Conservation (phyloP, 2,329 filamentous ascomycete genomes). For the Colletotrichum sp. region DNA sequence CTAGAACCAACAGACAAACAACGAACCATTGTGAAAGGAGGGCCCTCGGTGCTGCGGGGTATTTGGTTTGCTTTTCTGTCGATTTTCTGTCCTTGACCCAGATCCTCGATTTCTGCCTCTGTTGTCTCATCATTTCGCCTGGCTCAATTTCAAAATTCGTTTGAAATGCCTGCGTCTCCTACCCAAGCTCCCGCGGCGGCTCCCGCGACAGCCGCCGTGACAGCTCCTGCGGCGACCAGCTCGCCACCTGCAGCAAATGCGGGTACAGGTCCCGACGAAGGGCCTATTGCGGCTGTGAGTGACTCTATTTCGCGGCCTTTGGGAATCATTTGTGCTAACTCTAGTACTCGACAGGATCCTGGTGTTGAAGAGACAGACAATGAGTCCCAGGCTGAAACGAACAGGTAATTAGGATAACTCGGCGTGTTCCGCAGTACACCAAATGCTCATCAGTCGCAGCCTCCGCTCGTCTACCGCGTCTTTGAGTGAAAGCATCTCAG, state of each 20-base stretch:
- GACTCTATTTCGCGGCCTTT: neutral
- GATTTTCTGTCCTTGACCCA: neutral
- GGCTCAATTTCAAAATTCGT: neutral
- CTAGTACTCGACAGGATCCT: neutral
- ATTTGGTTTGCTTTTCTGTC: neutral
- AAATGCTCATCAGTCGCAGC: neutral
- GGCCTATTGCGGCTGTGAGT: neutral
- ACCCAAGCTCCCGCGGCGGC: too few species aligned
- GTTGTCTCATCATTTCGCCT: neutral
- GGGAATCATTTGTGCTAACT: neutral
- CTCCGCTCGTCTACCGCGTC: neutral
- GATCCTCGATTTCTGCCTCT: neutral
- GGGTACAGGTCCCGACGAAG: neutral
- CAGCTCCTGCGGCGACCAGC: neutral
- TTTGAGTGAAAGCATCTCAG: neutral
- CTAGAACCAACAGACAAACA: neutral
- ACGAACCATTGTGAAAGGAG: neutral
- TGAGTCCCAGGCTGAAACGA: neutral
- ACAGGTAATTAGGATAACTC: neutral
- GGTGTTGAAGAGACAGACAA: neutral
- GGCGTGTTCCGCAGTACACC: neutral
- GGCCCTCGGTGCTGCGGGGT: neutral
- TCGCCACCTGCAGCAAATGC: neutral
- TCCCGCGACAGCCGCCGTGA: neutral
- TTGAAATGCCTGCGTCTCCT: neutral